Evolutionary conservation across 768 basidiomycete genomes (phyloP).

Genomic region (Infundibulicybe gibba): DNA sequence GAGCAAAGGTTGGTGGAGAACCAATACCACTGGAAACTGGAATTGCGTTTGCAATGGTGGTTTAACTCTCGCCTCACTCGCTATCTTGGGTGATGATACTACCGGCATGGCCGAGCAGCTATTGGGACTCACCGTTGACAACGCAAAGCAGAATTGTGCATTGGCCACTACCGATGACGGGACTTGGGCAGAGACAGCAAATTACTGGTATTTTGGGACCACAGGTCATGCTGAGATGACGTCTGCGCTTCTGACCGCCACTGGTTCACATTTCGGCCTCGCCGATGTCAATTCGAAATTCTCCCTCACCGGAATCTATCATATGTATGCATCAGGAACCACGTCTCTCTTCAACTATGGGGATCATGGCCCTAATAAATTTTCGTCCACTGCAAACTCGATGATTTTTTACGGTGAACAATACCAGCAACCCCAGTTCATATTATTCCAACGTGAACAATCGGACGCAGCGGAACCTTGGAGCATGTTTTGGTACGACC

Average conservation of each 20-base stretch:
- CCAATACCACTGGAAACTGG: constrained; percentile 84
- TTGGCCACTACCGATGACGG: constrained; percentile 65
- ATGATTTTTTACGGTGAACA: constrained; percentile 74
- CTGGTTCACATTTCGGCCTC: constrained; percentile 79
- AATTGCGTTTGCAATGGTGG: constrained; percentile 97
- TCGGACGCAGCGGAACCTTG: constrained; percentile 78
- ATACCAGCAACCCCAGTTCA: constrained; percentile 69
- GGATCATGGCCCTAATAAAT: constrained; percentile 94
- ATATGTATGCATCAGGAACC: constrained; percentile 84
- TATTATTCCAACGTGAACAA: constrained; percentile 90
- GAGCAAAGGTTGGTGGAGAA: constrained; percentile 77
- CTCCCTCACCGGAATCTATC: constrained; percentile 74
- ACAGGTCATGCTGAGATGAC: constrained; percentile 90
- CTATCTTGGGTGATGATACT: constrained; percentile 81
- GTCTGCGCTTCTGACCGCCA: constrained; percentile 77
- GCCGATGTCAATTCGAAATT: constrained; percentile 69
- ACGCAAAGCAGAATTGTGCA: constrained; percentile 78
- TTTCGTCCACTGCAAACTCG: constrained; percentile 86
- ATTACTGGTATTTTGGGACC: constrained; percentile 96
- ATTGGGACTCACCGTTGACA: constrained; percentile 64
- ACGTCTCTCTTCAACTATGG: constrained; percentile 85
- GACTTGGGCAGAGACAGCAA: constrained; percentile 89
- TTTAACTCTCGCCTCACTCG: constrained; percentile 83
- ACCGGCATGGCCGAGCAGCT: constrained; percentile 68
- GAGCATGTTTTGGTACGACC: constrained; percentile 93